Base-by-base conservation (phyloP, 2,329 filamentous ascomycete species). In the Metarhizium rileyi region DNA sequence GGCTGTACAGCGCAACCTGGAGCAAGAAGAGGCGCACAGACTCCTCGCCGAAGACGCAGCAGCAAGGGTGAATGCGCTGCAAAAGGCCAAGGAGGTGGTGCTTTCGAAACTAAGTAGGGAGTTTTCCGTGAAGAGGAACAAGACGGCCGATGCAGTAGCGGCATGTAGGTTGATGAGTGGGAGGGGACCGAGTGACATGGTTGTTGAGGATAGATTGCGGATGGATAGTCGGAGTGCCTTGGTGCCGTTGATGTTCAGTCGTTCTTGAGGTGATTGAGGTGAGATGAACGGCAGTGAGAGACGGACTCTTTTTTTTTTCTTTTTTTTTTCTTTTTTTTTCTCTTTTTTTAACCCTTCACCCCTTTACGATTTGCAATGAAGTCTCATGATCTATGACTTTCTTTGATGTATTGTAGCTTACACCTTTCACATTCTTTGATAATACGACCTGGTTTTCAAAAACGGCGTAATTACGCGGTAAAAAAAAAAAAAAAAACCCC, bases 201-300 rank as follows among this genome's bases (percentile, higher is more conserved):
- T 71, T 23, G 49, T 71, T 47, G 63, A 71, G 46, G 70, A 76
- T 49, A 66, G 71, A 41, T 59, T 69, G 52, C 71, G 68, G 48
- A 63, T 78, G 60, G 77, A 80, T 52, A 77, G 74, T 55, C 70
- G 68, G 59, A 75, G 71, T 46, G 70, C 71, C 18, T 57, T 80
- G 57, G 80, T 84, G 53, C 80, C 80, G 53, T 66, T 84, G 59
- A 76, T 83, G 63, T 80, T 83, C 50, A 79, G 73, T 61, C 69
- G 73, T 44, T 60, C 63, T 44, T 69, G 56, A 63, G 30, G 36
- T 30, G 33, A 8, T 36, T 38, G 22, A 26, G 23, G 36, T n/a
- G n/a, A 30, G 23, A 33, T 5, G 12, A 30, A 46, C 7, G 28
- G 35, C 40, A 45, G 33, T 20, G 26, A 23, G 5, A 7, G 16